Percentiles rank a stretch among this genome's conserved stretches.
Conservation (phyloP, 371 early-diverging fungal species). For the Mucor saturninus region DNA sequence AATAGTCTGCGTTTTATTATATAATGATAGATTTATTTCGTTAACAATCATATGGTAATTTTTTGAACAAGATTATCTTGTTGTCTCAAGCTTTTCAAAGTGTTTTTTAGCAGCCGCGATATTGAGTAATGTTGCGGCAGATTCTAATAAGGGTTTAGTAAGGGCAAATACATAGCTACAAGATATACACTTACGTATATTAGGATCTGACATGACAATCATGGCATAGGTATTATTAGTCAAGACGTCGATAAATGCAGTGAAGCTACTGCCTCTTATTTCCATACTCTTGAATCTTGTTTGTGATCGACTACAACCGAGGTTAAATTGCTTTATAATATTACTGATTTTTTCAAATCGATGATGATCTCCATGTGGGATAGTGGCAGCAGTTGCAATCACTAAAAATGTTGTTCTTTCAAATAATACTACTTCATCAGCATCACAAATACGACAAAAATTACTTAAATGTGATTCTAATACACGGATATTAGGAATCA, state of each 20-base stretch:
- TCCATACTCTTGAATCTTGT: slow-evolving; percentile 91
- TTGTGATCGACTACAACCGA: slow-evolving; percentile 79
- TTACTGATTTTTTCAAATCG: slow-evolving; percentile 94
- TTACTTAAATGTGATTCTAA: slow-evolving; percentile 80
- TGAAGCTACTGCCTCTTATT: slow-evolving; percentile 79
- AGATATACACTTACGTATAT: slow-evolving; percentile 76
- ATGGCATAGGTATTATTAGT: slow-evolving; percentile 95
- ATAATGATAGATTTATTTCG: too few species aligned
- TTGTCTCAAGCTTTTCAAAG: slow-evolving; percentile 82
- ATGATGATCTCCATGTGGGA: slow-evolving; percentile 67
- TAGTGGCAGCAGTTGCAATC: slow-evolving; percentile 77
- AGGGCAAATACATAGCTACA: neutral
- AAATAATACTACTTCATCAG: slow-evolving; percentile 93
- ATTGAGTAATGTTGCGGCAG: slow-evolving; percentile 83
- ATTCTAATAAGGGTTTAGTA: slow-evolving; percentile 56
- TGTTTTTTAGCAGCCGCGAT: slow-evolving; percentile 85
- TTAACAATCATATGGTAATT: neutral
- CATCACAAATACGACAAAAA: slow-evolving; percentile 86
- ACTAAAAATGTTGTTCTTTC: slow-evolving; percentile 94
- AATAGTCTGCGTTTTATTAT: too few species aligned
- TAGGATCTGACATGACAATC: slow-evolving; percentile 90
- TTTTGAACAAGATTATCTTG: slow-evolving; percentile 12
- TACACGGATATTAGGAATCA: slow-evolving; percentile 89
- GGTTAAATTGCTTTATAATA: slow-evolving; percentile 92
- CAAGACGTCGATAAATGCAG: slow-evolving; percentile 90